A percentile compares a stretch with the other conserved stretches of the same genome.
Conservation (phyloP, 2,329 filamentous ascomycete genomes). For the Rutstroemia sp. region DNA sequence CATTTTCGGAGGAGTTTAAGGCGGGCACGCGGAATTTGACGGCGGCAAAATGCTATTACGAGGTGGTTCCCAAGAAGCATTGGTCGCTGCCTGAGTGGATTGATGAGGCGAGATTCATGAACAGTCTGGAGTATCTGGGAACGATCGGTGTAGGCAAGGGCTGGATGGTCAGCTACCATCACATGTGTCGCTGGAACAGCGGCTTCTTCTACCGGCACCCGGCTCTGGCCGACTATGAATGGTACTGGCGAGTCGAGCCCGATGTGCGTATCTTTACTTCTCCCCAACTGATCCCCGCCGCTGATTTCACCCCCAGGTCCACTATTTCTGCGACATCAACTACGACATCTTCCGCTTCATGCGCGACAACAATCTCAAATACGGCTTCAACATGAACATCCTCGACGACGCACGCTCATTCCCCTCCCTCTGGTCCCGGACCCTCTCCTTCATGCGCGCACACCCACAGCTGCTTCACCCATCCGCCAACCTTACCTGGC, state of each 20-base stretch:
- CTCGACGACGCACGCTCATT: constrained; percentile 94
- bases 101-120: constrained; percentile 82
- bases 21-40: constrained; percentile 58
- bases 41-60: constrained; percentile 63
- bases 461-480: constrained; percentile 78
- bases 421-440: constrained; percentile 86
- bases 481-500: constrained; percentile 77
- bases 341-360: constrained; percentile 86
- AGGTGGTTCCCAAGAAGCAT: constrained; percentile 74
- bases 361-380: constrained; percentile 75
- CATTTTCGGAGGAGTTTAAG: constrained; percentile 74
- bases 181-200: constrained; percentile 96
- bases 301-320: constrained; percentile 32
- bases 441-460: constrained; percentile 82
- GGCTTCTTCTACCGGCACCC: constrained; percentile 76
- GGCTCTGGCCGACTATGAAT: constrained; percentile 53
- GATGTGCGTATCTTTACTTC: constrained; percentile 38
- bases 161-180: constrained; percentile 89
- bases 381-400: constrained; percentile 73
- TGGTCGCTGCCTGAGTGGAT: constrained; percentile 96
- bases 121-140: constrained; percentile 85
- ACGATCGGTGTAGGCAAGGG: constrained; percentile 95
- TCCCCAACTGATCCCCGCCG: too few species aligned
- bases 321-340: constrained; percentile 55
- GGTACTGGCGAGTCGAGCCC: constrained; percentile 55